Base-by-base conservation (phyloP, 129 eudicot species). In the Lactuca sativa region DNA sequence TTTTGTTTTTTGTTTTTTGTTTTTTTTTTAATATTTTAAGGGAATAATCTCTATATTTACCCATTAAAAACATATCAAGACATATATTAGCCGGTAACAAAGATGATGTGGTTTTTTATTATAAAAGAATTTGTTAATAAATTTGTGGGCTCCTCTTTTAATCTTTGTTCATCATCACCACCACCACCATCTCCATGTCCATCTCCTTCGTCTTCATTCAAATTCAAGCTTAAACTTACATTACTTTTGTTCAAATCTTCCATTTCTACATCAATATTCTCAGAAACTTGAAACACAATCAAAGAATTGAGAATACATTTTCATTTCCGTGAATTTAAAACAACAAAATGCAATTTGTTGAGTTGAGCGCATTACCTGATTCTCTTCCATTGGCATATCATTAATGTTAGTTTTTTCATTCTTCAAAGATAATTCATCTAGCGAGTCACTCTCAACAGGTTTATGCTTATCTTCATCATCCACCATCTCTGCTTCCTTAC, bases 361-460 rank as follows among this genome's bases (percentile, higher is more conserved):
- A 47, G 25, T 32, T 32, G 12, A 4, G 1, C 0, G n/a, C 5
- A 31, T 53, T 64, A 87, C 97, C 97, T 87, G 86, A 67, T 70
- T 77, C 72, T 87, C 99, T 73, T 90, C 95, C 90, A 89, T 82
- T 34, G 98, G 98, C 41, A 82, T 76, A 80, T 88, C 95, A 74
- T 91, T 88, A 57, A 91, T 91, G 59, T 91, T 89, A 32, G 95
- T 90, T 66, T 86, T 92, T 63, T 81, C 95, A 16, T 76, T 86
- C 34, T 40, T 47, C 5, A 12, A 12, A 47, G n/a, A 11, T 2
- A 15, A 47, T 12, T 47, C 57, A 59, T 64, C 76, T 36, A 79
- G 72, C 37, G 75, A 70, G 61, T 73, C 88, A 37, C 73, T 64
- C 44, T 78, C 91, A 62, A 44, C 62, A n/a, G 89, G 67, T 25